These are phyloP conservation scores for Boeremia exigua DNA, from an alignment of 2,329 filamentous ascomycete species.

Conservation along the genomic window DNA sequence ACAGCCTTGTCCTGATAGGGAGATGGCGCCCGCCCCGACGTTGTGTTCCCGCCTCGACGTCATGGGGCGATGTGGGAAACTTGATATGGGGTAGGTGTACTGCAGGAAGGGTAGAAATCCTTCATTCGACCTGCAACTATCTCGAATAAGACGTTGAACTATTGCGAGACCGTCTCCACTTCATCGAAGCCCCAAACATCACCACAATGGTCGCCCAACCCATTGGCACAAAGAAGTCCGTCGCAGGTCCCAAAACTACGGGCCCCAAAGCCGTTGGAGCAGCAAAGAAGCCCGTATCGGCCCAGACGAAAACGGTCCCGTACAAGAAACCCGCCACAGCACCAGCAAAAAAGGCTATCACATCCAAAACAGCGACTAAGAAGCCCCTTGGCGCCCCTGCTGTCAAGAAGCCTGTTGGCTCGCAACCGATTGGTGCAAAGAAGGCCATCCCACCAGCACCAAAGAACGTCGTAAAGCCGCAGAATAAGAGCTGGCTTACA, in stretches of 20 bases:
- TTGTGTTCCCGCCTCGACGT: slow-evolving; percentile 19
- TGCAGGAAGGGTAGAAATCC: background rate
- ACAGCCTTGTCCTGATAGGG: slow-evolving; percentile 20
- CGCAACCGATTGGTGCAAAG: slow-evolving; percentile 14
- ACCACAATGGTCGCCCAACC: slow-evolving; percentile 33
- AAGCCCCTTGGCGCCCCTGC: slow-evolving; percentile 12
- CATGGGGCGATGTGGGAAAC: slow-evolving; percentile 24
- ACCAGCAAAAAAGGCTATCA: slow-evolving; percentile 20
- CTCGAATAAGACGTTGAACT: background rate
- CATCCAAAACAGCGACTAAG: slow-evolving; percentile 7
- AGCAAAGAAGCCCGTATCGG: slow-evolving; percentile 24
- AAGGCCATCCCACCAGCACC: slow-evolving; percentile 18
- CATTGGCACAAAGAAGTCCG: slow-evolving; percentile 34
- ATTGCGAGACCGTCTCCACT: background rate
- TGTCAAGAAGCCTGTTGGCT: slow-evolving; percentile 6
- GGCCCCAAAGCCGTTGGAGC: slow-evolving; percentile 23
- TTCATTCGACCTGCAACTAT: background rate
- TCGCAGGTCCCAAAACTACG: slow-evolving; percentile 19
- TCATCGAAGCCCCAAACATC: background rate
- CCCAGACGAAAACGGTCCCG: slow-evolving; percentile 20
- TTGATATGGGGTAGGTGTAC: slow-evolving; percentile 15
- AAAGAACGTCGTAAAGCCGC: slow-evolving; percentile 20
- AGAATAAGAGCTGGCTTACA: slow-evolving; percentile 55
- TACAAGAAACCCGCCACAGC: slow-evolving; percentile 25
- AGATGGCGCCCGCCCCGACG: slow-evolving; percentile 15